Evolutionary conservation across 345 rosid genomes (phyloP), one percentile per base, ranked within the genome.

Genomic region (Gossypium anomalum): DNA sequence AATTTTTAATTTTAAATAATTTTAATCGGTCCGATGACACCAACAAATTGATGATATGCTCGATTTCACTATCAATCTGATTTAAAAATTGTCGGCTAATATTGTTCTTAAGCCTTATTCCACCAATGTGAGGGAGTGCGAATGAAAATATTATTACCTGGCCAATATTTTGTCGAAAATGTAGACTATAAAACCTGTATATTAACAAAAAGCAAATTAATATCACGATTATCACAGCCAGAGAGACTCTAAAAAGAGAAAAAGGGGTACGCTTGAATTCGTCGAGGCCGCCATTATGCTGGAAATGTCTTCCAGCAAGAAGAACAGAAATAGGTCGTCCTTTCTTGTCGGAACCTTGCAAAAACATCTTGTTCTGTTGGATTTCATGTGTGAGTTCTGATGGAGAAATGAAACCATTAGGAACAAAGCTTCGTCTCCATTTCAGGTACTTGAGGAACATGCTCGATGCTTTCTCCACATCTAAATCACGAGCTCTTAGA

Each of bases 321-420:
- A 79, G 27, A 69, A 83, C 63, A 0, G 68, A 10, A 1, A 87
- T 47, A 4, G 85, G 88, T 41, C 80, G 80, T 20, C 88, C 87
- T 43, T 69, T 76, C 77, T 75, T 83, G 53, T 83, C 90, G 2
- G 67, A 75, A 22, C 88, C 90, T 80, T 87, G 90, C 60, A 79
- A 17, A 70, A 85, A 87, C 81, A 80, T 43, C 73, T 85, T 87
- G 72, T 85, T 82, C 74, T 85, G 90, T 7, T 75, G 73, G 41
- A 82, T 79, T 20, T 87, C 85, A 12, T 74, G 76, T 3, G 74
- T 48, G 23, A 78, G 23, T 11, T 87, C 71, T 2, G 76, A 65
- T 2, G 74, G 27, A 67, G 86, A 82, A 72, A 83, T 64, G 7
- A 38, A 75, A 8, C 82, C 86, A 20, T 80, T 78, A 9, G 86